Evolutionary conservation across 1,284 basidiomycete genomes (phyloP), one percentile per base, ranked within the genome.

Genomic region (Athelia sp.): DNA sequence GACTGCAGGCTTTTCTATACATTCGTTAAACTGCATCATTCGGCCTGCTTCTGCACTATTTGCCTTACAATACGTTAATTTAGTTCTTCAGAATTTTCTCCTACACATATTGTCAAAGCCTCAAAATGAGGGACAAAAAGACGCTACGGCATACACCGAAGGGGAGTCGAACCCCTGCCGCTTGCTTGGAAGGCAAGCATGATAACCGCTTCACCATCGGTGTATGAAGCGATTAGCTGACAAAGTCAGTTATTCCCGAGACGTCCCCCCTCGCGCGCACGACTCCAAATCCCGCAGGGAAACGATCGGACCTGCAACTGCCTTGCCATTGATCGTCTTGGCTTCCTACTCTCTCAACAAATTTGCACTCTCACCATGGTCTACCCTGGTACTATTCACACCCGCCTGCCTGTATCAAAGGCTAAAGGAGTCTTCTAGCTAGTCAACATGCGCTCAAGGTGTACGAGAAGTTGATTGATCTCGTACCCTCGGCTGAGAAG

Each of bases 131-230:
- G 36, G 36, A 6, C 8, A 40, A 40, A 6, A 17, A 40, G 15
- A n/a, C n/a, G 36, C 19, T 8, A 40, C 6, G n/a, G 26, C 36
- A 46, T 74, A 75, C 74, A 65, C 72, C 69, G 71, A 69, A 70
- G 65, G 74, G 72, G 73, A 76, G 70, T 75, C 74, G 73, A 75
- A 75, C 73, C 74, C 73, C 70, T 72, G 75, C 75, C 75, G 73
- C 74, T 78, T 75, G 75, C 75, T 77, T 76, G 75, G 75, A 76
- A 78, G 76, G 74, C 74, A 76, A 77, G 75, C 73, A 76, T 76
- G 75, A 77, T 76, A 76, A 40, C 73, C 73, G 70, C 70, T 75
- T 76, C 73, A 75, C 73, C 73, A 75, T 71, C 71, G 69, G 71
- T 67, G 72, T 74, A n/a, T n/a, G n/a, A n/a, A n/a, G n/a, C n/a